Evolutionary conservation across 1,139 yeast species (phyloP).

Genomic region (Chernovozyma aurita): DNA sequence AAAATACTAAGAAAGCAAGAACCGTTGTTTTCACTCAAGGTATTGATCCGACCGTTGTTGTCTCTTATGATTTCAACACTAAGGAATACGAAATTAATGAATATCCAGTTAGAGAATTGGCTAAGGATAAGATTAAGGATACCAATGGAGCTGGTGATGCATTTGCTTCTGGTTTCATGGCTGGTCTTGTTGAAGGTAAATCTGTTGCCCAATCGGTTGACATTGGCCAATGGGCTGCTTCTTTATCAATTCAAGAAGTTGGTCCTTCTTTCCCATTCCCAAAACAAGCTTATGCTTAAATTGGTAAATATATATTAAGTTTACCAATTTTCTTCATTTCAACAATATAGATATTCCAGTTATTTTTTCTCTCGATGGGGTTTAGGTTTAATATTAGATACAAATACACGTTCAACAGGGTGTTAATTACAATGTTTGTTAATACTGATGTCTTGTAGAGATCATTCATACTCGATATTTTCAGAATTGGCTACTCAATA

Average conservation of each 20-base stretch:
- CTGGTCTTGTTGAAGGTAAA: conserved; percentile 79
- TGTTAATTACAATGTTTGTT: no score
- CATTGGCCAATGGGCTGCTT: conserved; percentile 97
- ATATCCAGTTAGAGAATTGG: conserved; percentile 70
- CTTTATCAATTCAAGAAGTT: conserved; percentile 82
- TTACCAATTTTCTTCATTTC: conserved; percentile 7
- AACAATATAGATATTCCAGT: conserved; percentile 6
- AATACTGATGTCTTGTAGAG: no score
- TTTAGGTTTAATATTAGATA: conserved; percentile 1
- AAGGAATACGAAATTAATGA: conserved; percentile 45
- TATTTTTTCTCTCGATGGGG: neutral
- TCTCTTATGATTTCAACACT: conserved; percentile 45
- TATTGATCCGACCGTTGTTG: conserved; percentile 79
- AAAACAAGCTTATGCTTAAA: conserved; percentile 49
- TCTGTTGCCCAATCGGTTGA: conserved; percentile 59
- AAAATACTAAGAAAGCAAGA: conserved; percentile 66
- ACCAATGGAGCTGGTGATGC: conserved; percentile 99
- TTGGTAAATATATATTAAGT: neutral
- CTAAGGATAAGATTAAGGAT: conserved; percentile 66
- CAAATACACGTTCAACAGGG: conserved; percentile 6
- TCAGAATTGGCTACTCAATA: no score
- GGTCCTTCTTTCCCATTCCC: conserved; percentile 95
- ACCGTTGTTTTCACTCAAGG: conserved; percentile 92
- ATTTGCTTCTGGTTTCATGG: conserved; percentile 95
- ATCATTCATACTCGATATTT: no score